Evolutionary conservation across 495 filamentous ascomycete genomes (phyloP), one percentile per base, ranked within the genome.

Genomic region (Lineolata rhizophorae): DNA sequence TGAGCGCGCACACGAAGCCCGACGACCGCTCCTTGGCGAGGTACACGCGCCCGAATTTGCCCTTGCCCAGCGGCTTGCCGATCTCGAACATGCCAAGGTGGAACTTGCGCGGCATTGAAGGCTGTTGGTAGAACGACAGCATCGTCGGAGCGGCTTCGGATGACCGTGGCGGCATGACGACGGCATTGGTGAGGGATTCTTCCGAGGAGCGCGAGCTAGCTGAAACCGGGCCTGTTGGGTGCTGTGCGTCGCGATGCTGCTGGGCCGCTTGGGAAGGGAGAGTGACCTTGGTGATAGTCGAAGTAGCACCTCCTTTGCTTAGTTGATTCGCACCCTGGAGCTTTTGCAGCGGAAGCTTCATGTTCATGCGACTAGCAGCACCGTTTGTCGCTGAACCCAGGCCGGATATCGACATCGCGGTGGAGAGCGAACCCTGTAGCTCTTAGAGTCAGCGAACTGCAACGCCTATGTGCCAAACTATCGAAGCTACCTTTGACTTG

Each of bases 51-150:
- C 87, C 87, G 47, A 95, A 97, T 52, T 97, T 97, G 33, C 87
- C 87, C 51, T 95, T 97, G 5, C 87, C 87, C 3, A 97, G 59
- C 2, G 87, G 90, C 29, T 84, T 78, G 6, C 87, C 87, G 42
- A 97, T 95, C 46, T 97, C 87, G 46, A 97, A 97, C 87, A 97
- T 95, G 50, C 85, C 83, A 2, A 97, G 72, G 41, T 94, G 82
- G 49, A 87, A 79, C 32, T 82, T 65, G 43, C 76, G 85, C 2
- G 72, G 67, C 28, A 59, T 37, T 10, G 45, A 16, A 30, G 69
- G 55, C 45, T 79, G 68, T 31, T 70, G 61, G 35, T 71, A 69
- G 35, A 73, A 56, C 15, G 62, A 30, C 17, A 30, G 27, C 8
- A 30, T 38, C 39, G 36, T 24, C 15, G 21, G 25, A 56, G 58